A percentile compares a stretch with the other conserved stretches of the same genome.
phyloP scores from a whole-genome alignment of 352 stramenopile genomes.

The Phytophthora sp. region DNA sequence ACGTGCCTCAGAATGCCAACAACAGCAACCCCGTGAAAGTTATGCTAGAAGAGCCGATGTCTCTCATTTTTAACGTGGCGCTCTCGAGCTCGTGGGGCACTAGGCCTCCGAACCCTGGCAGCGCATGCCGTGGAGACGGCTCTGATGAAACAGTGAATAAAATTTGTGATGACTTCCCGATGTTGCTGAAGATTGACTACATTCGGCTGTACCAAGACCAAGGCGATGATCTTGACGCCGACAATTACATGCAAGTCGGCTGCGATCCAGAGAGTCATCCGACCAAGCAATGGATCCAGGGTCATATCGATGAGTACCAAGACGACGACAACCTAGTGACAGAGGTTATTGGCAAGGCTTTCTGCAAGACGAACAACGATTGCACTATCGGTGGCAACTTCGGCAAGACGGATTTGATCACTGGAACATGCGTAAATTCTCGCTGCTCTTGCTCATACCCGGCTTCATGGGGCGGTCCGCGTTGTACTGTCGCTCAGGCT shows the following conservation, averaged over 20 bases:
- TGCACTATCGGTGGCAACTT: slow-evolving; percentile 50
- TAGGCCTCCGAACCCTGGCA: slow-evolving; percentile 32
- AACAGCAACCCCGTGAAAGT: slow-evolving; percentile 71
- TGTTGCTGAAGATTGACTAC: slow-evolving; percentile 85
- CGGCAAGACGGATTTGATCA: slow-evolving; percentile 29
- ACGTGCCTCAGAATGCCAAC: slow-evolving; percentile 43
- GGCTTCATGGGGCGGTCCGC: slow-evolving; percentile 55
- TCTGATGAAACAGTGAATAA: slow-evolving; percentile 49
- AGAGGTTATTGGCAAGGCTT: slow-evolving; percentile 42
- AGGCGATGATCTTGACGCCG: slow-evolving; percentile 36
- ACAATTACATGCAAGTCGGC: slow-evolving; percentile 43
- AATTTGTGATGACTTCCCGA: slow-evolving; percentile 59
- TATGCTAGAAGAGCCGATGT: slow-evolving; percentile 92
- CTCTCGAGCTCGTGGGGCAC: slow-evolving; percentile 81
- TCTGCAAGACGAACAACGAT: slow-evolving; percentile 50
- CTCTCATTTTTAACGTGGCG: slow-evolving; percentile 94
- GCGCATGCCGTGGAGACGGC: slow-evolving; percentile 28
- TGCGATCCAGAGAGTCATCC: slow-evolving; percentile 48
- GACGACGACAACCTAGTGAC: slow-evolving; percentile 49
- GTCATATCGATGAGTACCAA: slow-evolving; percentile 50
- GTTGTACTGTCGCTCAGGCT: slow-evolving; percentile 48
- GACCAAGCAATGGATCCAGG: slow-evolving; percentile 49
- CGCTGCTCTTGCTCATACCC: slow-evolving; percentile 55
- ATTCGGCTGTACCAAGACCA: slow-evolving; percentile 86
- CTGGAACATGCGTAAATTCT: slow-evolving; percentile 44